Percentiles rank a stretch among this genome's conserved stretches.
phyloP scores from a whole-genome alignment of 208 protist species.

The Leishmania turanica region DNA sequence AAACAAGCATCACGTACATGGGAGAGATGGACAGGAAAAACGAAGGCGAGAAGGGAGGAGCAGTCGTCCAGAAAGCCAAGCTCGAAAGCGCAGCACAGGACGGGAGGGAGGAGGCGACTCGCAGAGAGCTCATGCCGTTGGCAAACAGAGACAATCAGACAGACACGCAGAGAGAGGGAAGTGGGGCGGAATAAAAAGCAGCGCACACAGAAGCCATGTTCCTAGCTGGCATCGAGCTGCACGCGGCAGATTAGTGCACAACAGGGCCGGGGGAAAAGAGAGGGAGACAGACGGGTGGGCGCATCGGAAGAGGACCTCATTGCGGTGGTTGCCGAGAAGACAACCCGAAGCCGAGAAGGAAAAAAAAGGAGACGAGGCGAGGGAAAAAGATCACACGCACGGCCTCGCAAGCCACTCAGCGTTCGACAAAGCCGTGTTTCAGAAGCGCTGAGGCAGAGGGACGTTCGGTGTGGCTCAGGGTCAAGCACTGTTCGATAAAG shows the following conservation, averaged over 20 bases:
- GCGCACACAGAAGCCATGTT: background rate
- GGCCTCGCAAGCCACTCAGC: background rate
- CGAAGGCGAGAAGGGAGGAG: background rate
- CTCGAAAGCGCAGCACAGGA: background rate
- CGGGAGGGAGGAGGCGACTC: background rate
- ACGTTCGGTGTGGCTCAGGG: constrained; percentile 25
- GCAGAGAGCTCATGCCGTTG: background rate
- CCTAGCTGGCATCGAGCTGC: background rate
- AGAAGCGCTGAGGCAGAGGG: constrained; percentile 48
- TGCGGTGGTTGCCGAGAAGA: background rate
- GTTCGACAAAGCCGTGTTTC: constrained; percentile 48
- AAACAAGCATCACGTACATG: background rate
- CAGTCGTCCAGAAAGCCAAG: background rate
- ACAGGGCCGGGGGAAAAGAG: background rate
- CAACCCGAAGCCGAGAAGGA: background rate
- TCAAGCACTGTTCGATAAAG: constrained; percentile 59
- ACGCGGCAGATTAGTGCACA: background rate
- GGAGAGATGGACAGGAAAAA: constrained; percentile 20
- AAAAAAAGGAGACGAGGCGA: background rate
- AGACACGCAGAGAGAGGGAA: background rate
- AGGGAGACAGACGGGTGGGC: background rate
- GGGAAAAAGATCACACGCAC: background rate
- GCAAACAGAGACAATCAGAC: background rate
- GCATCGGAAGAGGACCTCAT: background rate
- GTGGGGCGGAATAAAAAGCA: background rate